Base-by-base conservation (phyloP, 2,329 filamentous ascomycete genomes). In the Aureobasidium melanogenum region DNA sequence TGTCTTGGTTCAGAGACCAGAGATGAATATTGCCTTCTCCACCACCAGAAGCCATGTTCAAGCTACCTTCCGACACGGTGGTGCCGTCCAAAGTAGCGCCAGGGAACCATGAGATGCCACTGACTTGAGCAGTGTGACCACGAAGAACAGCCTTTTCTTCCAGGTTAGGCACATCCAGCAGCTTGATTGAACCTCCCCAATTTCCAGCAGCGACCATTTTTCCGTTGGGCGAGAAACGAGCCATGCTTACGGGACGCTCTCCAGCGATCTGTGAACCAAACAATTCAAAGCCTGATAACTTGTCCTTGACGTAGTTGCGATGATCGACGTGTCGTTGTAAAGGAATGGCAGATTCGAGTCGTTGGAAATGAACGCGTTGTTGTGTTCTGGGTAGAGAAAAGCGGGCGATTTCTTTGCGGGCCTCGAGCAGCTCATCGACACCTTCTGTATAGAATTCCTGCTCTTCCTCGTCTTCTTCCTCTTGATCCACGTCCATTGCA, bases 371-470 rank as follows among this genome's bases (percentile, higher is more conserved):
- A 4, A 94, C 78, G 65, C 93, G 84, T 66, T 83, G 83, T 71
- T 89, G 90, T 55, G 94, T 89, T 61, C 90, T 82, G 1, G 91
- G 91, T 52, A 99, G 76, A 6, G 91, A 96, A 73, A 87, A 97
- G 48, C 82, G 80, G 7, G 92, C 91, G 64, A 99, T 91, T 28
- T 87, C 82, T 68, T 86, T 84, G 63, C 94, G 83, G 1, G 91
- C 89, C 55, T 88, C 80, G 5, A 96, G 76, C 26, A 99, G 79
- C 43, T 87, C 86, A 4, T 84, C 80, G 1, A 86, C 84, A 3
- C 94, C 94, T 67, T 88, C 83, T 0, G 93, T 96, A 73, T 97
- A 99, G 74, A 97, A 99, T 68, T 99, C 94, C 70, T 97, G 91
- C 66, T 95, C 89, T 67, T 87, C 85, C 2, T 81, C 86, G 52